Evolutionary conservation across 192 early-diverging fungal genomes (phyloP), one percentile per base, ranked within the genome.

Genomic region (Backusella australiensis): DNA sequence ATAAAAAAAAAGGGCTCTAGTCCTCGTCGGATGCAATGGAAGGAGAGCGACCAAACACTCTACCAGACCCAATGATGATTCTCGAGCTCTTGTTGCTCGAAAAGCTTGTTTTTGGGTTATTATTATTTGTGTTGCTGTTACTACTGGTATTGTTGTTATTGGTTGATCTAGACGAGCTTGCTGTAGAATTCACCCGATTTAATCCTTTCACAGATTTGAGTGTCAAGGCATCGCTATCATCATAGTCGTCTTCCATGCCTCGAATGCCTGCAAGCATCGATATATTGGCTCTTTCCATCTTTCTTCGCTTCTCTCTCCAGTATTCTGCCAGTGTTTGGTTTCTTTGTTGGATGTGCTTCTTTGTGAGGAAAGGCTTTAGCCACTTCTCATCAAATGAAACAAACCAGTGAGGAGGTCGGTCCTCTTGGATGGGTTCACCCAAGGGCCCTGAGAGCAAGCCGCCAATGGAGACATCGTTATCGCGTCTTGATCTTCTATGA

Each of bases 301-400:
- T 81, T 36, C 68, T 63, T 69, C 76, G 49, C n/a, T 77, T 81
- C n/a, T 77, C 72, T 59, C 34, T 67, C 80, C 80, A 81, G 14
- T 81, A 81, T 44, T 77, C 80, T 1, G 76, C 80, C 23, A 81
- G 41, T 34, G 73, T 78, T 29, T 77, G 69, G 34, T 81, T 81
- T 14, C 80, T 52, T 46, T 77, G 72, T 26, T 81, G 80, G 0
- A 81, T 67, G 42, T 81, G 76, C 4, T 66, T 68, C 56, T 81
- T 81, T 36, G 92, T 91, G 77, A 95, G 93, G 63, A 95, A 80
- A n/a, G 94, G 94, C 75, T 94, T 94, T 3, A 95, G 80, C 80
- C 87, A 95, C 74, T 85, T 85, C 69, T 93, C 87, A 82, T 95
- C 94, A 85, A 95, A 95, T 15, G 88, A 90, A 26, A 95, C 85